phyloP scores from a whole-genome alignment of 179 eudicot species.

The Beta corolliflora region DNA sequence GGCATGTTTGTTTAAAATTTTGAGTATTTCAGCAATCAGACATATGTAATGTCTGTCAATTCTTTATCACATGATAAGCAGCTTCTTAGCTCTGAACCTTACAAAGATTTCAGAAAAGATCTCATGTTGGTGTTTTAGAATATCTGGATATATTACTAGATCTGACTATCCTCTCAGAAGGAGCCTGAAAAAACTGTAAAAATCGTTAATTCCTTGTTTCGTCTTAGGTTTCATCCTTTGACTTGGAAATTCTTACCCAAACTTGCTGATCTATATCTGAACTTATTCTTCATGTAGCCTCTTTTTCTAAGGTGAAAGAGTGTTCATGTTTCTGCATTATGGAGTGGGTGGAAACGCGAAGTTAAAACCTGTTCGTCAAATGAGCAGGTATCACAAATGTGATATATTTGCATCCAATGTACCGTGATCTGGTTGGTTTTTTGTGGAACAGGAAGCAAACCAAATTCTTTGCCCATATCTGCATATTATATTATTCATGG shows the following conservation, averaged over 20 bases:
- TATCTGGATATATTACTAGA: slow-evolving; percentile 14
- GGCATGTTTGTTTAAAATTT: slow-evolving; percentile 34
- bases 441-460: slow-evolving; percentile 27
- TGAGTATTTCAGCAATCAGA: slow-evolving; percentile 23
- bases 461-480: slow-evolving; percentile 36
- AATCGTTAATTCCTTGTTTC: background rate
- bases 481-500: slow-evolving; percentile 13
- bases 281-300: no score
- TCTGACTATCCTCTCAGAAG: slow-evolving; percentile 19
- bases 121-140: background rate
- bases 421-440: slow-evolving; percentile 24
- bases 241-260: no score
- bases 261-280: no score
- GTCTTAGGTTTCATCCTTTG: background rate
- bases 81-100: slow-evolving; percentile 33
- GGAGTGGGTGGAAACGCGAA: background rate
- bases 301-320: no score
- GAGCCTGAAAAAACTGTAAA: slow-evolving; percentile 16
- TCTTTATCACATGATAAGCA: slow-evolving; percentile 42
- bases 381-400: slow-evolving; percentile 7
- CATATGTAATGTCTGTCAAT: slow-evolving; percentile 28
- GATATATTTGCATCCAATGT: slow-evolving; percentile 2
- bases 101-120: background rate
- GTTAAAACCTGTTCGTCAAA: background rate
- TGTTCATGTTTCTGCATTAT: background rate